These are phyloP conservation scores for Monosporascus sp. DNA, from an alignment of 2,329 filamentous ascomycete species.

Conservation along the genomic window DNA sequence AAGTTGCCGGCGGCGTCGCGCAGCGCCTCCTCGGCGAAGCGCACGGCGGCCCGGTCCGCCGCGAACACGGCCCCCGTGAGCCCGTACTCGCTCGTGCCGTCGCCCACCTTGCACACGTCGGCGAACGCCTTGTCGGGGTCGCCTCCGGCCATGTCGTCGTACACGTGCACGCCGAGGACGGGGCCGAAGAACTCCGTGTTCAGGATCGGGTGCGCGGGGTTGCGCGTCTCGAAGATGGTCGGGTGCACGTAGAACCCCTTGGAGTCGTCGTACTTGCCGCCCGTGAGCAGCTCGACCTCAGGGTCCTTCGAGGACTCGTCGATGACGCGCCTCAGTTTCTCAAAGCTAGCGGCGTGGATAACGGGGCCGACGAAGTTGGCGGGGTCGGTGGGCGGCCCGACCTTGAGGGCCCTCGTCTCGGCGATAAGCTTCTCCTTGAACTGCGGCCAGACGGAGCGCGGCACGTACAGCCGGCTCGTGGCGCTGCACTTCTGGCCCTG, in stretches of 20 bases:
- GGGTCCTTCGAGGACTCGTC: slow-evolving; percentile 72
- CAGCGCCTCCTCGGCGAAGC: slow-evolving; percentile 64
- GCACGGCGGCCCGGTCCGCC: slow-evolving; percentile 58
- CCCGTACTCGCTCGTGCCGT: slow-evolving; percentile 69
- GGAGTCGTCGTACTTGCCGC: slow-evolving; percentile 70
- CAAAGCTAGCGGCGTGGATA: slow-evolving; percentile 76
- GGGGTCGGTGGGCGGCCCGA: slow-evolving; percentile 64
- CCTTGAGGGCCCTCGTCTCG: slow-evolving; percentile 65
- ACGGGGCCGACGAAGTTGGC: slow-evolving; percentile 82
- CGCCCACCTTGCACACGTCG: slow-evolving; percentile 57
- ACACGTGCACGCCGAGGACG: slow-evolving; percentile 68
- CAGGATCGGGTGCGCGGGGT: slow-evolving; percentile 56
- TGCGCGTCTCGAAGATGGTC: slow-evolving; percentile 71
- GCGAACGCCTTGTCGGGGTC: slow-evolving; percentile 49
- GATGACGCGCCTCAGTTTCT: slow-evolving; percentile 72
- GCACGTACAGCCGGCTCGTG: slow-evolving; percentile 73
- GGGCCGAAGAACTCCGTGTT: slow-evolving; percentile 46
- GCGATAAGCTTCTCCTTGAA: slow-evolving; percentile 62
- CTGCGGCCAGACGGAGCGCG: slow-evolving; percentile 66
- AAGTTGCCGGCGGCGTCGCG: slow-evolving; percentile 75
- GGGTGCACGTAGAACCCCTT: slow-evolving; percentile 81
- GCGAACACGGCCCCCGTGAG: slow-evolving; percentile 75
- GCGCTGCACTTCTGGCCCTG: slow-evolving; percentile 91
- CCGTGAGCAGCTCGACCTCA: slow-evolving; percentile 66
- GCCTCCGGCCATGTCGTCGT: slow-evolving; percentile 56